Evolutionary conservation across 1,139 yeast species (phyloP).

Genomic region (Debaryomyces psychrophilus): DNA sequence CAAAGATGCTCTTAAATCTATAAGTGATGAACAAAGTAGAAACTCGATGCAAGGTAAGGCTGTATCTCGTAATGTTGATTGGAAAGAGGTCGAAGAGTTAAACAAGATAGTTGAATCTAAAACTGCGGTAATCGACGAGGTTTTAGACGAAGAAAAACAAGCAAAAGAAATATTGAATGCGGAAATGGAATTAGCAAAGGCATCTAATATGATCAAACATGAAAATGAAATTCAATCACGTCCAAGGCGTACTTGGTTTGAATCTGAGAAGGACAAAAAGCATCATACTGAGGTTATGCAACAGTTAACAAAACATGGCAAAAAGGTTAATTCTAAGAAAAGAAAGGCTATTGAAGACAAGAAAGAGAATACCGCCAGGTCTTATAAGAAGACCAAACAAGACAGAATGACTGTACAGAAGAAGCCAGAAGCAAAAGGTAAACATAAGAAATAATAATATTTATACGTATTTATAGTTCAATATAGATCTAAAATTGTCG

Average conservation of each 20-base stretch:
- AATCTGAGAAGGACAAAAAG: conserved; percentile 71
- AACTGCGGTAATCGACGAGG: conserved; percentile 65
- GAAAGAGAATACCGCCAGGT: conserved; percentile 51
- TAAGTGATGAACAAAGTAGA: conserved; percentile 48
- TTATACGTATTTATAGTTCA: not conserved
- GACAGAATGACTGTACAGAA: conserved; percentile 47
- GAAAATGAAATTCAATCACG: conserved; percentile 82
- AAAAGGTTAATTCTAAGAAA: conserved; percentile 56
- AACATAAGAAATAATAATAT: not conserved
- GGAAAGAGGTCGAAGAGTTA: conserved; percentile 77
- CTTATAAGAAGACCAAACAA: conserved; percentile 70
- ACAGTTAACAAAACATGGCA: conserved; percentile 48
- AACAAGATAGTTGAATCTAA: conserved; percentile 63
- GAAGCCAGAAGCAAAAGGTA: conserved; percentile 16
- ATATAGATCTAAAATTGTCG: conserved; percentile 3
- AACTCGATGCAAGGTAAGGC: conserved; percentile 54
- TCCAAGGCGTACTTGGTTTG: conserved; percentile 98
- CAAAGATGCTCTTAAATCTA: conserved; percentile 74
- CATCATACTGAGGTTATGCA: conserved; percentile 47
- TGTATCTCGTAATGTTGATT: conserved; percentile 82
- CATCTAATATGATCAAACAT: conserved; percentile 79
- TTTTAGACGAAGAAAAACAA: conserved; percentile 82
- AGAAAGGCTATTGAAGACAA: conserved; percentile 56
- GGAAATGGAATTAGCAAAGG: conserved; percentile 87
- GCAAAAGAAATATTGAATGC: conserved; percentile 86